These are phyloP conservation scores for Metschnikowia vanudenii DNA, from an alignment of 805 yeast genomes.

Conservation along the genomic window DNA sequence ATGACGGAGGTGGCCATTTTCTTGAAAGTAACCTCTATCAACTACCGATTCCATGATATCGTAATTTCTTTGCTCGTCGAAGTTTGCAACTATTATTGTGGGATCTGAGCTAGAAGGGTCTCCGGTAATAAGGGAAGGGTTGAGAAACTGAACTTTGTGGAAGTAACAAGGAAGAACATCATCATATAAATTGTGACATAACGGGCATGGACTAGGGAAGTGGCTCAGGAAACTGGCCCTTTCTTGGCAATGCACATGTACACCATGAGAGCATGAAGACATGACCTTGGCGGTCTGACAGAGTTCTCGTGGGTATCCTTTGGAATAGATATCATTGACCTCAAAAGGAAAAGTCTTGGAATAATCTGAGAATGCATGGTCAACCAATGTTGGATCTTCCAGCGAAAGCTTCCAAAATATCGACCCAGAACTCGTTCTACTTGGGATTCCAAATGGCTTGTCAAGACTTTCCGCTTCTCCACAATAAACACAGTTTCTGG, in stretches of 20 bases:
- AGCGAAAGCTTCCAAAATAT: conserved; percentile 49
- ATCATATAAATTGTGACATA: conserved; percentile 46
- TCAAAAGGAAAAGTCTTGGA: conserved; percentile 20
- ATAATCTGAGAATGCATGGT: conserved; percentile 23
- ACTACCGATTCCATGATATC: conserved; percentile 1
- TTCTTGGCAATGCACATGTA: conserved; percentile 47
- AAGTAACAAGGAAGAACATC: conserved; percentile 8
- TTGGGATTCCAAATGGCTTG: conserved; percentile 59
- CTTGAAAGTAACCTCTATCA: neutral
- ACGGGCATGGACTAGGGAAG: conserved; percentile 53
- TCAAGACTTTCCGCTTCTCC: conserved; percentile 26
- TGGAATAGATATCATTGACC: conserved; percentile 3
- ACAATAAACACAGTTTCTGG: conserved; percentile 25
- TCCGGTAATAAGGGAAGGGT: neutral
- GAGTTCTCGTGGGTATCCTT: conserved; percentile 23
- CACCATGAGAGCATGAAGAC: conserved; percentile 48
- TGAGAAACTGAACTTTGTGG: neutral
- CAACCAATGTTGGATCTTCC: conserved; percentile 15
- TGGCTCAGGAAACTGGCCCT: conserved; percentile 14
- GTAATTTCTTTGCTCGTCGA: neutral
- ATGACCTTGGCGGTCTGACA: conserved; percentile 1
- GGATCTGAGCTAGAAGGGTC: conserved; percentile 1
- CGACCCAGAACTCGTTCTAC: conserved; percentile 45
- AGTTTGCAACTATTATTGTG: neutral
- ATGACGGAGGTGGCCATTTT: conserved; percentile 1